phyloP scores from a whole-genome alignment of 108 stramenopile genomes.

The Cyclostephanos tholiformis region DNA sequence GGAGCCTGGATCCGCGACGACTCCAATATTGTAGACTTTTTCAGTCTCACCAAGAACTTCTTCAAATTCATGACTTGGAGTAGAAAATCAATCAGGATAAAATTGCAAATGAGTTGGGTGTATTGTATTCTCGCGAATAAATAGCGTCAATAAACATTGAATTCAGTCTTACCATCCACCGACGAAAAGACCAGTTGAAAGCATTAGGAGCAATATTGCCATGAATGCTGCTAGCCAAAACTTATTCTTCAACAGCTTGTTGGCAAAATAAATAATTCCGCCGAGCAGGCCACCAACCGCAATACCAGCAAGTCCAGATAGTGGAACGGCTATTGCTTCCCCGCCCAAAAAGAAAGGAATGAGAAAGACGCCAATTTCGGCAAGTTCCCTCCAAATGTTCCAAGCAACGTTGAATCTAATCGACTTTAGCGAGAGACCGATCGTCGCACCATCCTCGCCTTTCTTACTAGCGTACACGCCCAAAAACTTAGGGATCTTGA shows the following conservation, averaged over 20 bases:
- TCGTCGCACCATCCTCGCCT: constrained; percentile 27
- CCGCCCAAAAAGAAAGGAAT: constrained; percentile 81
- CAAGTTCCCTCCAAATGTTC: constrained; percentile 88
- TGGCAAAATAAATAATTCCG: constrained; percentile 62
- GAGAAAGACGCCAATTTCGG: constrained; percentile 82
- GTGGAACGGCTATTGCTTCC: constrained; percentile 64
- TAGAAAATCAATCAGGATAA: background rate
- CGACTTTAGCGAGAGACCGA: constrained; percentile 59
- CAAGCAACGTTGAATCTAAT: constrained; percentile 88
- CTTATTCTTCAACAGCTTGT: constrained; percentile 61
- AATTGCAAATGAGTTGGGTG: background rate
- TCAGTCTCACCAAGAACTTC: constrained; percentile 58
- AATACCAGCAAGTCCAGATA: constrained; percentile 68
- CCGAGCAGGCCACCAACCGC: constrained; percentile 58
- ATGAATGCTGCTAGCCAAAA: constrained; percentile 2
- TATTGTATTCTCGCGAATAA: background rate
- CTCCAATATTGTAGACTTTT: constrained; percentile 57
- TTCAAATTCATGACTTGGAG: constrained; percentile 65
- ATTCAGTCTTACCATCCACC: constrained; percentile 53
- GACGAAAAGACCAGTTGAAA: constrained; percentile 74
- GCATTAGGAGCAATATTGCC: constrained; percentile 26
- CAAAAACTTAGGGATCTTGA: constrained; percentile 79
- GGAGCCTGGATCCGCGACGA: no score
- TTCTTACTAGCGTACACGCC: constrained; percentile 69
- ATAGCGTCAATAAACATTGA: background rate